Evolutionary conservation across 352 stramenopile genomes (phyloP), one percentile per base, ranked within the genome.

Genomic region (Globisporangium canariense): DNA sequence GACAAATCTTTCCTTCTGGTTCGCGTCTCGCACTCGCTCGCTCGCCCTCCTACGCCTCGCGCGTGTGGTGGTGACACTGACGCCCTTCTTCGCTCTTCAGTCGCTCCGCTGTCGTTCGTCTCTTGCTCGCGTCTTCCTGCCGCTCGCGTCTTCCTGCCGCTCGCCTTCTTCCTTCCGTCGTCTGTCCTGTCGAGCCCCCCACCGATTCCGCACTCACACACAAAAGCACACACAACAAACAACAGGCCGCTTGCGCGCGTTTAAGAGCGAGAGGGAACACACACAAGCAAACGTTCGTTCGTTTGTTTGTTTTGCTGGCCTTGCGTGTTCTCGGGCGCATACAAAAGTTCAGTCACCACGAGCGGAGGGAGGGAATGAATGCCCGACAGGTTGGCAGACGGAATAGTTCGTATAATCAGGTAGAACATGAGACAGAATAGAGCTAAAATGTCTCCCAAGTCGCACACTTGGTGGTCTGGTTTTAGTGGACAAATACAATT

Each of bases 141-240:
- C 50, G 50, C 50, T 56, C 50, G 49, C 49, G 47, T 53, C 47
- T 53, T 53, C 47, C 28, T 18, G 47, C 13, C 50, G 50, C 50
- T 56, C 32, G 25, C 50, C 32, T 38, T 30, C 49, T 20, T 56
- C 25, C 30, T 54, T 32, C 28, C 49, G 50, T 55, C 50, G 25
- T 20, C 50, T 56, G 50, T 56, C 50, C 50, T 56, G 50, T 56
- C 50, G 50, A 56, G 50, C 50, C 50, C 49, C 43, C 50, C 50
- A 40, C 50, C 50, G 14, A 56, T 56, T 56, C 50, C 50, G 28
- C 50, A 56, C 50, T 56, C 50, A 38, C 49, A 55, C 49, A 34
- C 14, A 36, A 25, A 18, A 30, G 7, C 32, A 36, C 20, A 49
- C 14, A 18, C 46, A 30, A 36, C 32, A 36, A 49, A 49, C 14